A percentile compares a stretch with the other conserved stretches of the same genome.
Conservation (phyloP, 2,329 filamentous ascomycete genomes). For the Pyrenophora graminea region DNA sequence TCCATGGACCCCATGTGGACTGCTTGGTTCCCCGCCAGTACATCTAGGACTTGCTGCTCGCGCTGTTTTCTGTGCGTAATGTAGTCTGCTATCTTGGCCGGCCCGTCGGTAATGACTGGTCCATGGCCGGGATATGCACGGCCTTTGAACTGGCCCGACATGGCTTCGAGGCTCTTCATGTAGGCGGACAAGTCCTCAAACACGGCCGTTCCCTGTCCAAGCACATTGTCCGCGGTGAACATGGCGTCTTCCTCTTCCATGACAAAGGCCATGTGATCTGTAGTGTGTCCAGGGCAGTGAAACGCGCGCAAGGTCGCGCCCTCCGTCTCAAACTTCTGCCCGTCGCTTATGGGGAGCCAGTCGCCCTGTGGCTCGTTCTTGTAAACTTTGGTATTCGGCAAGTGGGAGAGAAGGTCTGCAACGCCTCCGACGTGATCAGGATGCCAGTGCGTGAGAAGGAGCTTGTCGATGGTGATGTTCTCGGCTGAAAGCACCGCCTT, state of each 20-base stretch:
- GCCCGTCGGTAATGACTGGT: conserved; percentile 73
- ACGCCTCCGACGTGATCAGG: conserved; percentile 82
- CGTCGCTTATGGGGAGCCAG: conserved; percentile 61
- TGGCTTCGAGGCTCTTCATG: conserved; percentile 68
- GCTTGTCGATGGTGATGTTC: conserved; percentile 67
- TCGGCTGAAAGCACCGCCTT: conserved; percentile 68
- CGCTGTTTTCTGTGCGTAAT: conserved; percentile 78
- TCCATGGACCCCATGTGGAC: conserved; percentile 71
- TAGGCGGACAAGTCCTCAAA: conserved; percentile 78
- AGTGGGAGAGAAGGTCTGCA: conserved; percentile 66
- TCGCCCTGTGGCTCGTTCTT: conserved; percentile 63
- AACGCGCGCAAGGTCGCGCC: conserved; percentile 70
- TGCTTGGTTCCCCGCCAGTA: conserved; percentile 38
- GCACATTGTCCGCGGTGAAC: conserved; percentile 87
- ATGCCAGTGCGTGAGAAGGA: conserved; percentile 91
- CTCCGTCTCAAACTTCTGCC: conserved; percentile 60
- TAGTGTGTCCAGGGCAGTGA: conserved; percentile 75
- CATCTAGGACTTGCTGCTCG: conserved; percentile 58
- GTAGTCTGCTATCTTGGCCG: conserved; percentile 76
- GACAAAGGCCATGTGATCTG: conserved; percentile 79
- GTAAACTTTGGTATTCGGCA: conserved; percentile 66
- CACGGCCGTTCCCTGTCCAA: conserved; percentile 84
- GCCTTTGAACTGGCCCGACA: conserved; percentile 68
- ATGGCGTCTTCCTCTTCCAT: conserved; percentile 78
- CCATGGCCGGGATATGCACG: conserved; percentile 89